Percentiles rank a stretch among this genome's conserved stretches.
These are phyloP conservation scores for Aureobasidium sp. DNA, from an alignment of 2,329 filamentous ascomycete genomes.

Conservation along the genomic window DNA sequence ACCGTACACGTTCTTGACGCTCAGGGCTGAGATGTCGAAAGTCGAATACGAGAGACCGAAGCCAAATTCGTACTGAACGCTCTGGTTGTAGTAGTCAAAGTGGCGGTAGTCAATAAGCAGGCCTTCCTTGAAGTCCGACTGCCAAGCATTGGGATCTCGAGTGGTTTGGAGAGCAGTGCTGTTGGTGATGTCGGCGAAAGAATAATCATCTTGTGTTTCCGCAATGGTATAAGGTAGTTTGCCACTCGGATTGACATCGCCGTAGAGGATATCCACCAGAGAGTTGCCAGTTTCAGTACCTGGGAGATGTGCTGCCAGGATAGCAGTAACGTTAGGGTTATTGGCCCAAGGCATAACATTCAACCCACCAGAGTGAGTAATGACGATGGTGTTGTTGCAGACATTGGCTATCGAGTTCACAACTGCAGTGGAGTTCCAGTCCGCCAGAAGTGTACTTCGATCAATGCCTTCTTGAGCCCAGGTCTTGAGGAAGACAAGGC, in stretches of 20 bases:
- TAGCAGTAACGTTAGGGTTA: slow-evolving; percentile 38
- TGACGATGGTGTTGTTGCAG: slow-evolving; percentile 48
- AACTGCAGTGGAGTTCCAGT: slow-evolving; percentile 37
- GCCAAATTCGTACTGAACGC: slow-evolving; percentile 30
- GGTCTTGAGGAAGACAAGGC: slow-evolving; percentile 55
- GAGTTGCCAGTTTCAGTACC: slow-evolving; percentile 38
- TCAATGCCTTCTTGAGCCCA: slow-evolving; percentile 43
- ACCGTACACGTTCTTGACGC: slow-evolving; percentile 35
- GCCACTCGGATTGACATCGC: slow-evolving; percentile 29
- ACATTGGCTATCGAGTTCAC: slow-evolving; percentile 40
- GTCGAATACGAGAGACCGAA: slow-evolving; percentile 32
- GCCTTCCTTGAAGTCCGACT: slow-evolving; percentile 46
- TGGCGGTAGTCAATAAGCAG: slow-evolving; percentile 49
- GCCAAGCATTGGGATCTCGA: slow-evolving; percentile 35
- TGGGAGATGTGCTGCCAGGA: slow-evolving; percentile 36
- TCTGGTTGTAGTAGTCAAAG: slow-evolving; percentile 38
- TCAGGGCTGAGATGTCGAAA: slow-evolving; percentile 41
- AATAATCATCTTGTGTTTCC: slow-evolving; percentile 29
- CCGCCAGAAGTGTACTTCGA: slow-evolving; percentile 33
- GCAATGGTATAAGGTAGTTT: slow-evolving; percentile 36
- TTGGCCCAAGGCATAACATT: slow-evolving; percentile 36
- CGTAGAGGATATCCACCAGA: slow-evolving; percentile 35
- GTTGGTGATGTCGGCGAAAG: slow-evolving; percentile 31
- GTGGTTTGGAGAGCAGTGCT: slow-evolving; percentile 28
- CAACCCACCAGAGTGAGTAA: slow-evolving; percentile 39